Base-by-base conservation (phyloP, 2,329 filamentous ascomycete genomes). In the Claviceps quebecensis region DNA sequence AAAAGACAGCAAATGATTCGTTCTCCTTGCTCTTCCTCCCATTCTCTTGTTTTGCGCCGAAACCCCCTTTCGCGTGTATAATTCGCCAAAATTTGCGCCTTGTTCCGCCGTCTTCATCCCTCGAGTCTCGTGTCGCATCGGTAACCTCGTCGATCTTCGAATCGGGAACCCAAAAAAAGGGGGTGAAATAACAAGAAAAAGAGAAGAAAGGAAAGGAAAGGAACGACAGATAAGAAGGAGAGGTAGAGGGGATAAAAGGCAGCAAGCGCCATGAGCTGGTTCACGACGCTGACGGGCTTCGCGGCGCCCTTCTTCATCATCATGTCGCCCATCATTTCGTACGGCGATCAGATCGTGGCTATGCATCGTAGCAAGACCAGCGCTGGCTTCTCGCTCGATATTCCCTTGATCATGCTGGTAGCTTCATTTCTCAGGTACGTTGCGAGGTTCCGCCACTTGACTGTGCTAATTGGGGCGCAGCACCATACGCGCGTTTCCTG, bases 361-460 rank as follows among this genome's bases (percentile, higher is more conserved):
- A 86, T 86, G 76, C 75, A 83, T 60, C 72, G 75, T 59, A 73
- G 69, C 52, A 80, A 77, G 64, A 80, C 79, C 44, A 84, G 80
- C 57, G 78, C 77, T 14, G 81, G 81, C 52, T 85, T 85, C 67
- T 85, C 81, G 17, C 72, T 86, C 55, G 82, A 86, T 59, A 85
- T 84, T 45, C 82, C 82, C 36, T 69, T 86, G 52, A 86, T 86
- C 55, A 86, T 86, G 82, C 76, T 86, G 48, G 74, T 84, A 50
- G 80, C 82, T 29, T 85, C 81, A 3, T 68, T 85, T 51, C 68
- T 84, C 51, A 80, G 80, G 78, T 84, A 62, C 9, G 29, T 4
- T 46, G 69, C 38, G 8, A 40, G 46, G 40, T 34, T 34, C 9
- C 9, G 29, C 29, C 29, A 34, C 9, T 34, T 4, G 29, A 34